Percentiles rank a stretch among this genome's conserved stretches.
Evolutionary conservation across 2,329 filamentous ascomycete genomes (phyloP).

Genomic region (Sporothrix euskadiensis): DNA sequence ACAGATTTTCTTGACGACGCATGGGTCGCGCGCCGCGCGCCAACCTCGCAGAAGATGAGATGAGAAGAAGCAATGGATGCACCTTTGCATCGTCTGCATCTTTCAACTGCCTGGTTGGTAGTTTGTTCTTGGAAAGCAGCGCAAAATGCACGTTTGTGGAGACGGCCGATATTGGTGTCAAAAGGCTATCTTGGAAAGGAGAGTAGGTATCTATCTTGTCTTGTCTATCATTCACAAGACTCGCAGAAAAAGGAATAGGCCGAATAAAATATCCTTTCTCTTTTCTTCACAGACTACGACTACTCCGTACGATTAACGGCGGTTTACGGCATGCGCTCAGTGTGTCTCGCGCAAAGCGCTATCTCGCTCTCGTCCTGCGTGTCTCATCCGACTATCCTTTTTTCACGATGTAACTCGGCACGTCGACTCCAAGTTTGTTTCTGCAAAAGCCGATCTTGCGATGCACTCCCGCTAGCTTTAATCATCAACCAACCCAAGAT

Average conservation of each 20-base stretch:
- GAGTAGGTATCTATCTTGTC: neutral
- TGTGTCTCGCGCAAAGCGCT: neutral
- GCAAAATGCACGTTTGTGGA: neutral
- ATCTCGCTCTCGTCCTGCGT: neutral
- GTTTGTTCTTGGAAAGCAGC: neutral
- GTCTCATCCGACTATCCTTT: neutral
- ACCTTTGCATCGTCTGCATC: neutral
- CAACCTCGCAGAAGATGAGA: neutral
- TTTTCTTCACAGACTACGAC: neutral
- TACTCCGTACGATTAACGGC: neutral
- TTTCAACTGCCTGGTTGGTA: neutral
- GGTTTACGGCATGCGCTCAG: neutral
- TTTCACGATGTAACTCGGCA: constrained; percentile 10
- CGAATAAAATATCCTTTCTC: neutral
- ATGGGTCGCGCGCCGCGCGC: neutral
- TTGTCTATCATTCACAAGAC: neutral
- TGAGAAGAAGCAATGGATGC: neutral
- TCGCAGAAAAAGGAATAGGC: neutral
- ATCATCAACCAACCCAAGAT: neutral
- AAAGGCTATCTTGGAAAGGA: neutral
- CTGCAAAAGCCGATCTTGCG: neutral
- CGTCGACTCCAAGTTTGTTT: neutral
- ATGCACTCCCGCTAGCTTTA: neutral
- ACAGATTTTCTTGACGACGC: neutral
- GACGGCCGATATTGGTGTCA: neutral